Evolutionary conservation across 2,329 filamentous ascomycete species (phyloP).

Genomic region (Dothidotthia symphoricarpi): DNA sequence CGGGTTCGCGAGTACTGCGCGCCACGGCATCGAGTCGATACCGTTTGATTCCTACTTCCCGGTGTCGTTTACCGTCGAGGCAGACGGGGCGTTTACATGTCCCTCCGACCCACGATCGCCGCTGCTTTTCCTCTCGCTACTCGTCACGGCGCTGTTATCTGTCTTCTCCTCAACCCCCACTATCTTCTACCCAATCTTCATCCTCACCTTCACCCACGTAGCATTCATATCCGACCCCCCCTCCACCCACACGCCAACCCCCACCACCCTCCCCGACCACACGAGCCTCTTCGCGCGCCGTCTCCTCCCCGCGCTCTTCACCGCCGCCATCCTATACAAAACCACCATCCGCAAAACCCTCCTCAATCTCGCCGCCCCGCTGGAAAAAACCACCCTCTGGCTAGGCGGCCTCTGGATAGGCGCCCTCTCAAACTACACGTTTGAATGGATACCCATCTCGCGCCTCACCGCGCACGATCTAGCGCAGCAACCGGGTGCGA

Average conservation of each 20-base stretch:
- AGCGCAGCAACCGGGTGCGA: constrained; percentile 81
- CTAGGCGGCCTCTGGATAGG: constrained; percentile 87
- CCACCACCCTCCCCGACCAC: constrained; percentile 50
- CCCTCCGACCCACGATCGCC: constrained; percentile 72
- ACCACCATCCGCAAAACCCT: constrained; percentile 76
- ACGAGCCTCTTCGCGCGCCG: constrained; percentile 66
- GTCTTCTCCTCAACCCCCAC: constrained; percentile 70
- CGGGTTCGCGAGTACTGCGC: constrained; percentile 60
- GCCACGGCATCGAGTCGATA: constrained; percentile 72
- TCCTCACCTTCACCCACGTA: constrained; percentile 81
- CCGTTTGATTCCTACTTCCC: constrained; percentile 86
- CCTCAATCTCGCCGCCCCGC: constrained; percentile 68
- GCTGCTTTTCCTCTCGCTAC: constrained; percentile 72
- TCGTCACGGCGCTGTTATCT: constrained; percentile 70
- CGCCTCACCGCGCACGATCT: constrained; percentile 86
- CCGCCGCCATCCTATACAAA: constrained; percentile 79
- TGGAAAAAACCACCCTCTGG: constrained; percentile 88
- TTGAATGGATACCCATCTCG: constrained; percentile 88
- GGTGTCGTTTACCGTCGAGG: constrained; percentile 74
- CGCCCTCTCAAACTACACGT: constrained; percentile 88
- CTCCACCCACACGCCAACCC: constrained; percentile 52
- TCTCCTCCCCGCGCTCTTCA: constrained; percentile 81
- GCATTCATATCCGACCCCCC: constrained; percentile 86
- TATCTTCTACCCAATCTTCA: constrained; percentile 79
- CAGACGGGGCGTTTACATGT: constrained; percentile 62